Evolutionary conservation across 2,329 filamentous ascomycete genomes (phyloP).

Genomic region (Neoascochyta sp.): DNA sequence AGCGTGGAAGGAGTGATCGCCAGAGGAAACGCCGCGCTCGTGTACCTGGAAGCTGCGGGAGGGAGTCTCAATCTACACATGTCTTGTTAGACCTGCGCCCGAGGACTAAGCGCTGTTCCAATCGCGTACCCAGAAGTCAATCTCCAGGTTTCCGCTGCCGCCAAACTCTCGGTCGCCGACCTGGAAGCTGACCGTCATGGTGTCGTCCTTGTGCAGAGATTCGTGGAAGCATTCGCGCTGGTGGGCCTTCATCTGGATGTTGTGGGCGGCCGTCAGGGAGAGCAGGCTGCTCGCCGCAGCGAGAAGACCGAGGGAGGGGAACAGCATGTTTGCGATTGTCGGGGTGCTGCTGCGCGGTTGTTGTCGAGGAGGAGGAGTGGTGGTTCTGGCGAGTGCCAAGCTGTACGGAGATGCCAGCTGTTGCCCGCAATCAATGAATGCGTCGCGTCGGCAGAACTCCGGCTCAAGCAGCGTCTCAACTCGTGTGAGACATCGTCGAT

Average conservation of each 20-base stretch:
- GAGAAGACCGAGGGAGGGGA: conserved; percentile 37
- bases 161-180: conserved; percentile 96
- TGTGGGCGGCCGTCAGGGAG: conserved; percentile 72
- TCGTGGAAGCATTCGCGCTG: conserved; percentile 98
- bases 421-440: conserved; percentile 28
- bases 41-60: conserved; percentile 70
- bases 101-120: too few relatives aligned
- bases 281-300: conserved; percentile 54
- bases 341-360: conserved; percentile 10
- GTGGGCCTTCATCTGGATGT: conserved; percentile 91
- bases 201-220: conserved; percentile 84
- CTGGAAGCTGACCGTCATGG: conserved; percentile 98
- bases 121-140: conserved; percentile 92
- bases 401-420: conserved; percentile 34
- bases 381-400: conserved; percentile 3
- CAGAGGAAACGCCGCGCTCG: conserved; percentile 77
- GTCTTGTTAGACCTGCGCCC: too few relatives aligned
- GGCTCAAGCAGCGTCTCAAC: too few relatives aligned
- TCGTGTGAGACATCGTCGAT: too few relatives aligned
- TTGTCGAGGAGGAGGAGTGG: conserved; percentile 7
- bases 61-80: conserved; percentile 70
- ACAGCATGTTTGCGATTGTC: conserved; percentile 30
- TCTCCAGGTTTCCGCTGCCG: conserved; percentile 86
- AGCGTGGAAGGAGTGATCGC: conserved; percentile 90
- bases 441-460: too few relatives aligned